Evolutionary conservation across 805 yeast genomes (phyloP).

Genomic region (Candida broadrunensis): DNA sequence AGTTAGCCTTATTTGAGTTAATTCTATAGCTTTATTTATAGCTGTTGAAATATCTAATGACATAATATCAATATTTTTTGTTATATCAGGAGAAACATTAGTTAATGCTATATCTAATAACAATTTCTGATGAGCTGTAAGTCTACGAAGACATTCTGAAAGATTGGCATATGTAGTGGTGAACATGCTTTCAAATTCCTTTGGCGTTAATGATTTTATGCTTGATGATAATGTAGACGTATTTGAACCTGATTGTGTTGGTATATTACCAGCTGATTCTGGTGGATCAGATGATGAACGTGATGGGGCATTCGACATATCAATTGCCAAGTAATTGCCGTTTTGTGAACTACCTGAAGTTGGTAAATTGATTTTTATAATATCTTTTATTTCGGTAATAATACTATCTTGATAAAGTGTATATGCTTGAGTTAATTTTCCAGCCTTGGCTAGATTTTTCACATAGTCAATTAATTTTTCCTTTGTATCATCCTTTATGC

Average conservation of each 20-base stretch:
- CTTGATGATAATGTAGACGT: slow-evolving; percentile 24
- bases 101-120: slow-evolving; percentile 64
- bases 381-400: slow-evolving; percentile 66
- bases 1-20: slow-evolving; percentile 72
- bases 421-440: slow-evolving; percentile 60
- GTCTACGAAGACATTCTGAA: slow-evolving; percentile 70
- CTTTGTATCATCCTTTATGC: slow-evolving; percentile 39
- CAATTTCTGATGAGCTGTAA: slow-evolving; percentile 76
- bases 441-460: slow-evolving; percentile 57
- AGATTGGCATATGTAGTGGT: slow-evolving; percentile 56
- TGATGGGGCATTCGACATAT: slow-evolving; percentile 24
- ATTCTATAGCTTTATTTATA: slow-evolving; percentile 64
- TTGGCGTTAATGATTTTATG: slow-evolving; percentile 65
- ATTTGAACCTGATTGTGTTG: not conserved
- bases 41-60: slow-evolving; percentile 65
- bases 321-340: slow-evolving; percentile 15
- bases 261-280: slow-evolving; percentile 6
- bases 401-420: slow-evolving; percentile 63
- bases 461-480: slow-evolving; percentile 45
- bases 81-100: slow-evolving; percentile 17
- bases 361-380: slow-evolving; percentile 68
- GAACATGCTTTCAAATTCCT: slow-evolving; percentile 74
- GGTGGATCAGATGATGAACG: slow-evolving; percentile 27
- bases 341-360: slow-evolving; percentile 11
- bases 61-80: slow-evolving; percentile 41